Base-by-base conservation (phyloP, 805 yeast genomes). In the Ogataea sp. region DNA sequence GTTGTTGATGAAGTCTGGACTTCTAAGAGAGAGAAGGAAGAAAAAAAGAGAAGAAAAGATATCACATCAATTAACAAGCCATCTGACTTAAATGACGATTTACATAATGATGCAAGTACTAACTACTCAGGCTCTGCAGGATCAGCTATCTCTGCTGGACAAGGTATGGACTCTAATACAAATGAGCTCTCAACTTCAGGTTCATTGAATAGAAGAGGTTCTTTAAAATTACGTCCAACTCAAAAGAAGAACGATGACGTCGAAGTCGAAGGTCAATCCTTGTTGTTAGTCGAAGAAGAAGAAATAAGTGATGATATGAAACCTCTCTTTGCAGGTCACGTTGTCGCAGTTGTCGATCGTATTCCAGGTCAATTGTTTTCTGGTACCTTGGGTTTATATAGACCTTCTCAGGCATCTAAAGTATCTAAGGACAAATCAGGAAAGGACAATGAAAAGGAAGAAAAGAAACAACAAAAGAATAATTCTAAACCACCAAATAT, bases 1-100 rank as follows among this genome's bases (percentile, higher is more conserved):
- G 85, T 84, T 18, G 98, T 93, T 30, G 97, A 93, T 60, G 98
- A 93, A 56, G 98, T 93, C 25, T 93, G 98, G 98, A 87, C 78
- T 25, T 82, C 95, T 20, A 93, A 90, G 60, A 81, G 87, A 55
- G 98, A 93, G 61, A 93, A 93, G 57, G 98, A 93, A 58, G 97
- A 93, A 52, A 93, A 93, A 64, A 93, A 93, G 64, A 78, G 95
- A 64, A 77, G 97, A 60, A 59, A 56, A 32, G 64, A 58, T 35
- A 43, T 45, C 18, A 52, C 63, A 31, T 39, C 64, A 47, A 55
- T 69, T 24, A 49, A 55, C 6, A 42, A 44, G 28, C 34, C 49
- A 5, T 40, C 39, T 4, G 72, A 68, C 27, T 55, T 75, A 37
- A 71, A 64, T 43, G 86, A 82, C 51, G 89, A 83, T 57, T 75